Conservation (phyloP, 2,329 filamentous ascomycete species). For the Pestalotiopsis sp. region DNA sequence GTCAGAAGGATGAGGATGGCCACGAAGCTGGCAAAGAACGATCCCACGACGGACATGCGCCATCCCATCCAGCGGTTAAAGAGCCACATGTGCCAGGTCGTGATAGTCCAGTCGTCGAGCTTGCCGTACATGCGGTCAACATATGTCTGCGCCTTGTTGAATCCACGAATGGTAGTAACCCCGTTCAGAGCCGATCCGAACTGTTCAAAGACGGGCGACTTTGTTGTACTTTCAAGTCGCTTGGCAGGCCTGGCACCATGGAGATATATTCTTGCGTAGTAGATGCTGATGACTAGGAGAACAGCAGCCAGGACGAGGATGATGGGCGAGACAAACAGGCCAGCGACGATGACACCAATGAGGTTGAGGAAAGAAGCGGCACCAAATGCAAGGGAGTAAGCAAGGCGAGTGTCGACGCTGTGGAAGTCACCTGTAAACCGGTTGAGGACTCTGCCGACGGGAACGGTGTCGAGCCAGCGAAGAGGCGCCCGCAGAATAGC, state of each 20-base stretch:
- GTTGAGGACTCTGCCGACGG: conserved; percentile 75
- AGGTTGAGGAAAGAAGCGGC: conserved; percentile 63
- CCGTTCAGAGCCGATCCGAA: conserved; percentile 74
- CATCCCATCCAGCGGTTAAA: conserved; percentile 79
- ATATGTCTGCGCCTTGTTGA: conserved; percentile 68
- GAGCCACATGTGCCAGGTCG: conserved; percentile 69
- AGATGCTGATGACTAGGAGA: conserved; percentile 59
- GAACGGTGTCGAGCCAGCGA: conserved; percentile 81
- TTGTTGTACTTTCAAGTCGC: conserved; percentile 74
- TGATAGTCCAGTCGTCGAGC: conserved; percentile 68
- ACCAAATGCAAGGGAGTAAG: conserved; percentile 63
- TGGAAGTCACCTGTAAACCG: conserved; percentile 79
- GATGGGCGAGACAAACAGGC: conserved; percentile 66
- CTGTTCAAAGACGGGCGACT: conserved; percentile 79
- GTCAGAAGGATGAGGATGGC: conserved; percentile 65
- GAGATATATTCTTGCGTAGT: conserved; percentile 65
- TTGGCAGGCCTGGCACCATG: conserved; percentile 75
- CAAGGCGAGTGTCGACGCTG: conserved; percentile 68
- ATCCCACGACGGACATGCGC: conserved; percentile 70
- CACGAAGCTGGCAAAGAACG: conserved; percentile 67
- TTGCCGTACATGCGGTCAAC: conserved; percentile 68
- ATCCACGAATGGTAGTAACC: conserved; percentile 75
- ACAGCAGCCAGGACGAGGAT: conserved; percentile 64
- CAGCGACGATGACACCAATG: conserved; percentile 67
- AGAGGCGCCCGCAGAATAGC: conserved; percentile 71